Evolutionary conservation across 495 filamentous ascomycete species (phyloP), one percentile per base, ranked within the genome.

Genomic region (Peziza echinospora): DNA sequence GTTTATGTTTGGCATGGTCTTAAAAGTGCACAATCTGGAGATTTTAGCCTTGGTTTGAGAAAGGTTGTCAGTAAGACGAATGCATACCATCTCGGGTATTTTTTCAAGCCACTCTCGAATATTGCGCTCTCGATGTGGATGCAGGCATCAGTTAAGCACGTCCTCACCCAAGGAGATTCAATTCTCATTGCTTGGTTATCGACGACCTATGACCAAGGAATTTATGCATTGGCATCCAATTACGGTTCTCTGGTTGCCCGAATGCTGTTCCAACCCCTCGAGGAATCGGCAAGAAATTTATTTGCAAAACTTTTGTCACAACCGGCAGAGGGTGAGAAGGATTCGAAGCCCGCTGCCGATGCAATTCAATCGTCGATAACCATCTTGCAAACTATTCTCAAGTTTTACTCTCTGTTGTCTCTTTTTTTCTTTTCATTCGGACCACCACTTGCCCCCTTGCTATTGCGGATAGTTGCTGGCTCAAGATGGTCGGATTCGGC

Each of bases 111-210:
- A 19, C 65, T 80, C 41, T 43, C 53, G 3, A 17, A 17, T 37
- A 11, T 37, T 37, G 30, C 30, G 3, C 19, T 37, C 30, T 37
- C 30, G 4, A 37, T 37, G 30, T 37, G 30, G 30, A 37, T 37
- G 30, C 30, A 99, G 61, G 82, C 78, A 21, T 57, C 78, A 11
- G 67, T 94, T 26, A 99, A 99, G 57, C 84, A 94, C 61, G 49
- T 96, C 46, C 73, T 96, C 21, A 96, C 91, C 0, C 84, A 93
- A 63, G 89, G 86, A 24, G 89, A 99, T 67, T 78, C 82, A 8
- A 72, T 94, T 56, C 72, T 96, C 24, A 78, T 99, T 26, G 71
- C 80, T 23, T 63, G 73, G 43, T 65, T 96, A 47, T 76, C 84
- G 21, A 73, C 77, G 1, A 69, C 84, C 5, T 65, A 71, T 28